Conservation (phyloP, 1,284 basidiomycete genomes). For the Marasmius tenuissimus region DNA sequence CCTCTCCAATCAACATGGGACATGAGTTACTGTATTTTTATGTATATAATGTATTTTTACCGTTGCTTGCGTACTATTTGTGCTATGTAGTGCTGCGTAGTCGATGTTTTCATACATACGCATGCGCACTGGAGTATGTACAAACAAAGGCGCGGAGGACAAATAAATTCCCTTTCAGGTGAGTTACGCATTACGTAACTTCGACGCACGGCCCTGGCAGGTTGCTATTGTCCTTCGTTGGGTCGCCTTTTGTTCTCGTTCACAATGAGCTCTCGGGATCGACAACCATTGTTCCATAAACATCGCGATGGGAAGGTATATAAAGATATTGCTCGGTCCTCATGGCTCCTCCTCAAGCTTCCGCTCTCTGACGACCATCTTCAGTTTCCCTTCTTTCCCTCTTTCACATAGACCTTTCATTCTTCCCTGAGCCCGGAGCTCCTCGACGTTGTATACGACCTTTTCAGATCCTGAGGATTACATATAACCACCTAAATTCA, state of each 20-base stretch:
- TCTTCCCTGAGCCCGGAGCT: conserved; percentile 6
- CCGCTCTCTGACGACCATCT: background rate
- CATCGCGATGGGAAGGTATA: background rate
- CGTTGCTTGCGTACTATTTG: background rate
- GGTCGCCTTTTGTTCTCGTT: background rate
- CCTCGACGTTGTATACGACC: background rate
- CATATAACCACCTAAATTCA: background rate
- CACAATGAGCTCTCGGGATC: background rate
- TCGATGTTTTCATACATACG: no score
- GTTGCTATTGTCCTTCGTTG: background rate
- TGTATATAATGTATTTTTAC: background rate
- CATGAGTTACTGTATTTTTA: background rate
- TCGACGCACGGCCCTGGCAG: no score
- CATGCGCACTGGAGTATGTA: no score
- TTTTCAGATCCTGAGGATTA: background rate
- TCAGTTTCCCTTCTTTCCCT: background rate
- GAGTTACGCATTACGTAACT: no score
- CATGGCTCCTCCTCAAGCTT: background rate
- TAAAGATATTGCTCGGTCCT: background rate
- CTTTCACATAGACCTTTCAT: background rate
- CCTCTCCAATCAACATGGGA: background rate
- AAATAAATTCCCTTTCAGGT: no score
- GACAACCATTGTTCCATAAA: background rate
- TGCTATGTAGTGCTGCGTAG: no score
- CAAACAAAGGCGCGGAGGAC: no score